Evolutionary conservation across 345 rosid species (phyloP).

Genomic region (Ricinus communis): DNA sequence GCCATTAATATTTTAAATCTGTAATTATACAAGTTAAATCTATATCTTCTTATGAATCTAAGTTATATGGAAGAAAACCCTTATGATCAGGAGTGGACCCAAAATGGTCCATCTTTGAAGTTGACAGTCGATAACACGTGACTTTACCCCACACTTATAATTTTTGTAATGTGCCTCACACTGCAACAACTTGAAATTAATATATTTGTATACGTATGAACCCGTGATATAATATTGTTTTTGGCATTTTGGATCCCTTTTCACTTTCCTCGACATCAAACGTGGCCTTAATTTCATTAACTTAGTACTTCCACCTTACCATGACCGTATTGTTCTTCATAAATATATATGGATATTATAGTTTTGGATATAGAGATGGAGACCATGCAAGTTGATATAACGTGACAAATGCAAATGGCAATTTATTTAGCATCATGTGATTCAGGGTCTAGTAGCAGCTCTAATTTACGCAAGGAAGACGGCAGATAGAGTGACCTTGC

Average conservation of each 20-base stretch:
- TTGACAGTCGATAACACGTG: conserved; percentile 18
- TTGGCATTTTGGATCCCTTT: not conserved
- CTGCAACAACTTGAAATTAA: not conserved
- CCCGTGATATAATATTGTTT: conserved; percentile 2
- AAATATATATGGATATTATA: no score
- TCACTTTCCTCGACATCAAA: not conserved
- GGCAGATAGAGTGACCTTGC: no score
- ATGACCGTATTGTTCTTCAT: no score
- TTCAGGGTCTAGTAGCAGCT: no score
- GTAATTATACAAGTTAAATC: no score
- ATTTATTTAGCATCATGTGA: no score
- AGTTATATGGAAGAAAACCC: not conserved
- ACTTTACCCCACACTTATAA: conserved; percentile 23
- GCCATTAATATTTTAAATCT: not conserved
- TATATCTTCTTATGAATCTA: no score
- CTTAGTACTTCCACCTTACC: not conserved
- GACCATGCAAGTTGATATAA: no score
- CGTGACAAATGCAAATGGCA: no score
- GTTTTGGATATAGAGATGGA: no score
- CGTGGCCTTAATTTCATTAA: not conserved
- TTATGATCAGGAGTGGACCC: conserved; percentile 17
- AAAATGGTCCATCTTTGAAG: conserved; percentile 12
- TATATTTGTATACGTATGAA: not conserved
- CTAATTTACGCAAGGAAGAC: no score
- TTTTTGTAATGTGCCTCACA: not conserved